Conservation (phyloP, 495 filamentous ascomycete species). For the Copromyces sp. region DNA sequence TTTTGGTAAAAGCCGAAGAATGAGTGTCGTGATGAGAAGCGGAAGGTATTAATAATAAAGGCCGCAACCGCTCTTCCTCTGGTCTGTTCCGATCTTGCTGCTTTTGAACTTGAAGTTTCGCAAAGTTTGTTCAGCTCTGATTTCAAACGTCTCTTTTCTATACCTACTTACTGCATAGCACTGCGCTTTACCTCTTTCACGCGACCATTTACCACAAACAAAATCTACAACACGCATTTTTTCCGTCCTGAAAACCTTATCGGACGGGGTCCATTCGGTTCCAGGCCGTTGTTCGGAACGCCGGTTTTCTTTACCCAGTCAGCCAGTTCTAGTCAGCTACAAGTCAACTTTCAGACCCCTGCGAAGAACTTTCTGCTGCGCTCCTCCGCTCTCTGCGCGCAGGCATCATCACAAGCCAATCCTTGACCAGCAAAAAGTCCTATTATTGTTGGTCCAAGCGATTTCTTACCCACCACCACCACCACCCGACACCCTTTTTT, state of each 20-base stretch:
- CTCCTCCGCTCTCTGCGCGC: not conserved
- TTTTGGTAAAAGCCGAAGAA: not conserved
- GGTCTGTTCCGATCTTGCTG: not conserved
- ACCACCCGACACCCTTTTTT: not conserved
- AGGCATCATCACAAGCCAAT: not conserved
- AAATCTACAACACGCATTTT: not conserved
- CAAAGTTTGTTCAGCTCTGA: not conserved
- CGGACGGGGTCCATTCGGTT: not conserved
- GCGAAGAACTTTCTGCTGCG: not conserved
- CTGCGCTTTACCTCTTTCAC: not conserved
- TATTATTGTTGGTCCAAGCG: not conserved
- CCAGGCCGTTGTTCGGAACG: not conserved
- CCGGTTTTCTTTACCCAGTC: not conserved
- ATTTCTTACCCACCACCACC: not conserved
- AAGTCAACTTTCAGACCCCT: not conserved
- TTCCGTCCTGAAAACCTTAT: not conserved
- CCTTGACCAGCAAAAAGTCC: not conserved
- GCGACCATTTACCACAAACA: not conserved
- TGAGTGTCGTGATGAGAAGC: not conserved
- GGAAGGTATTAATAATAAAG: not conserved
- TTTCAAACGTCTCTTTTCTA: not conserved
- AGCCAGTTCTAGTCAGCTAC: too few species aligned
- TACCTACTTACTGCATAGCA: not conserved
- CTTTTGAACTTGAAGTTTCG: not conserved
- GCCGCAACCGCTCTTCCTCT: not conserved